Evolutionary conservation across 371 early-diverging fungal species (phyloP).

Genomic region (Chytridiales sp.): DNA sequence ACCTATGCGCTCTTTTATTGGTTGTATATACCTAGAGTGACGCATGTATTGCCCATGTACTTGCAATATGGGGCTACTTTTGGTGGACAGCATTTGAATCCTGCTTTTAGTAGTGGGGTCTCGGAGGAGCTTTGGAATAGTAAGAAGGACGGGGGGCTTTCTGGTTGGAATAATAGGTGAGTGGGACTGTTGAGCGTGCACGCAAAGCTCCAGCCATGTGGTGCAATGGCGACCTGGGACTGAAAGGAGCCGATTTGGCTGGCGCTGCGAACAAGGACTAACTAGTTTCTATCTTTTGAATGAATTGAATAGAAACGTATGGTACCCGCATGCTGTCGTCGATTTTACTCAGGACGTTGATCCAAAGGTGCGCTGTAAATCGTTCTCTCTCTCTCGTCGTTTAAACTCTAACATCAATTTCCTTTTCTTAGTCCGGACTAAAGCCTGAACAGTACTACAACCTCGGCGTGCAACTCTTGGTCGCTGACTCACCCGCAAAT

Average conservation of each 20-base stretch:
- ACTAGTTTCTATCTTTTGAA: no score
- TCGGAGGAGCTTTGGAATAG: no score
- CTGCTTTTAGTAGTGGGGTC: conserved; percentile 14
- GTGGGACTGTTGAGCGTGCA: no score
- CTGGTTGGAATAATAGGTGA: no score
- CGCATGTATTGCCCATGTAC: conserved; percentile 32
- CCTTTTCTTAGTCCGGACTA: conserved; percentile 35
- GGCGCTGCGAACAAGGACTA: no score
- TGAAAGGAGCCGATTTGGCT: not conserved
- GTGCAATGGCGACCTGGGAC: not conserved
- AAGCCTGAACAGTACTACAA: conserved; percentile 71
- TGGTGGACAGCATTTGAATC: conserved; percentile 17
- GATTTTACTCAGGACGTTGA: conserved; percentile 10
- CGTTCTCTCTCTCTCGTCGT: not conserved
- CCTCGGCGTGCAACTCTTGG: conserved; percentile 69
- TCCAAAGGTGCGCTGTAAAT: not conserved
- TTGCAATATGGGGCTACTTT: conserved; percentile 30
- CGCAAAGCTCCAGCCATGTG: not conserved
- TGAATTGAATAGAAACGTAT: no score
- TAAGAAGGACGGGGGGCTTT: no score
- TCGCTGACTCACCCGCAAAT: conserved; percentile 80
- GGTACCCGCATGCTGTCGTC: conserved; percentile 2
- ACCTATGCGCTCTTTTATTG: conserved; percentile 43
- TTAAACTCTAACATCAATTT: not conserved
- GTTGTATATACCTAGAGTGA: conserved; percentile 44